Base-by-base conservation (phyloP, 106 monocot genomes). In the Dendrobium officinale region DNA sequence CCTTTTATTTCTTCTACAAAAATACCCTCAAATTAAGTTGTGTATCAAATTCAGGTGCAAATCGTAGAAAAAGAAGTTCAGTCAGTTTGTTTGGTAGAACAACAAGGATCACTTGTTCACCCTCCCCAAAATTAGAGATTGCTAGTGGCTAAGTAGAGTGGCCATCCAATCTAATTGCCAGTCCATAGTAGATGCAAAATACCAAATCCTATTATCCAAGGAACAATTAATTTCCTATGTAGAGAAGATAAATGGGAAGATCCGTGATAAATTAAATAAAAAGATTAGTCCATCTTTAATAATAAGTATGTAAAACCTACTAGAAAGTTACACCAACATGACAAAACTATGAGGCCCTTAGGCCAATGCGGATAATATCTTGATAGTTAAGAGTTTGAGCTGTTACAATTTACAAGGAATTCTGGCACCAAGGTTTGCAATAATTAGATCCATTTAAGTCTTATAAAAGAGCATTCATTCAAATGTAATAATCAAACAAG, bases 211-310 rank as follows among this genome's bases (percentile, higher is more conserved):
- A 37, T 81, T 95, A 45, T 99, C 95, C 79, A 99, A 99, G 81
- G 95, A 99, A 81, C 98, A 95, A 2, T 78, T 99, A 75, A 91
- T 92, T 26, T 95, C 95, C 77, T 99, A 86, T 77, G 91, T 95
- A 58, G 98, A 99, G 87, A 99, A 99, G 77, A 95, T 95, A 84
- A 95, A 90, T 88, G 95, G 89, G 4, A 91, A 89, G 87, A 95
- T 99, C 16, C 56, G 92, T 80, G 95, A 99, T 79, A 88, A 72
- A 75, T 82, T 95, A 77, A 99, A 98, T 87, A 98, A 99, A 85
- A 95, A 99, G 82, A 99, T 99, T 22, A 85, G 85, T 78, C 89
- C 92, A 77, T 91, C 88, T 75, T 80, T 98, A 75, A 91, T 80
- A 58, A 84, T 91, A 82, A 95, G 98, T 3, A 37, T 37, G 37